These are phyloP conservation scores for Tuber microsphaerosporum DNA, from an alignment of 495 filamentous ascomycete genomes.

Conservation along the genomic window DNA sequence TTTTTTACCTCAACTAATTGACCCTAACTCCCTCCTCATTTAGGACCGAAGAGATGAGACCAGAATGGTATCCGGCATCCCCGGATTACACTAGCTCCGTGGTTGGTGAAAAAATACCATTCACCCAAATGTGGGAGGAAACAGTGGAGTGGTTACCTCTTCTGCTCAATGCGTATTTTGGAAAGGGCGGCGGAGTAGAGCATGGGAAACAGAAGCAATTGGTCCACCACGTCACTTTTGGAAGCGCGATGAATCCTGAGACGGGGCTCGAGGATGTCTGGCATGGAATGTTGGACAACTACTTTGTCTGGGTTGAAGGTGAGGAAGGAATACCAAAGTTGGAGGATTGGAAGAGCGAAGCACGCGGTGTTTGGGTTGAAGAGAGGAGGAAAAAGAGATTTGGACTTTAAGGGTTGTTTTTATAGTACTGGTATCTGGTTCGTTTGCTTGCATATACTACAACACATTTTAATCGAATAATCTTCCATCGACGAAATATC, in stretches of 20 bases:
- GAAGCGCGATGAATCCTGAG: slow-evolving; percentile 26
- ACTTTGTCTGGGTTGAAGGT: slow-evolving; percentile 27
- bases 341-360: slow-evolving; percentile 30
- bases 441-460: neutral
- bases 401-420: neutral
- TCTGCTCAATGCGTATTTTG: slow-evolving; percentile 27
- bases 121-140: slow-evolving; percentile 39
- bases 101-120: slow-evolving; percentile 26
- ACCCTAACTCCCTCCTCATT: neutral
- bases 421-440: neutral
- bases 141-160: slow-evolving; percentile 29
- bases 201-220: slow-evolving; percentile 16
- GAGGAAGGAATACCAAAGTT: slow-evolving; percentile 23
- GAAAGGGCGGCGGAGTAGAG: slow-evolving; percentile 2
- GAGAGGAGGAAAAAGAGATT: slow-evolving; percentile 24
- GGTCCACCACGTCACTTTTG: slow-evolving; percentile 34
- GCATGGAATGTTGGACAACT: slow-evolving; percentile 36
- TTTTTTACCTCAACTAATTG: neutral
- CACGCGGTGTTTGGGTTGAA: slow-evolving; percentile 25
- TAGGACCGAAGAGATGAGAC: slow-evolving; percentile 41
- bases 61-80: slow-evolving; percentile 30
- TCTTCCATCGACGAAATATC: neutral
- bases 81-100: slow-evolving; percentile 6
- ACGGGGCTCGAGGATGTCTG: slow-evolving; percentile 35
- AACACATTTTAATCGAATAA: neutral